Evolutionary conservation across 2,329 filamentous ascomycete species (phyloP).

Genomic region (Ceratocystis papillata): DNA sequence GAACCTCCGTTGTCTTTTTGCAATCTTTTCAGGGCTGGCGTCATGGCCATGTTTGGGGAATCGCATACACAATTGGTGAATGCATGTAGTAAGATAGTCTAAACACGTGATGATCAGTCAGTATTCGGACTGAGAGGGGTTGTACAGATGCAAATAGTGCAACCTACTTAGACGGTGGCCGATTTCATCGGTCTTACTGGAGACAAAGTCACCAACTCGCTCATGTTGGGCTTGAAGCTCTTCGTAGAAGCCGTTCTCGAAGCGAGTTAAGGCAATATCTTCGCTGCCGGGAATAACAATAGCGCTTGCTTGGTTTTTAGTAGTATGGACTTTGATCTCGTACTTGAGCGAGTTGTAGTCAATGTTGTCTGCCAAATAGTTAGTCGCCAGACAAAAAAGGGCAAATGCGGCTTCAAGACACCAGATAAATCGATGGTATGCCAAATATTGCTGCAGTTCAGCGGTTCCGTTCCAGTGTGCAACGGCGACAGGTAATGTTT

Average conservation of each 20-base stretch:
- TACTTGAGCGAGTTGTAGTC: conserved; percentile 82
- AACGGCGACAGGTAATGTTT: not conserved
- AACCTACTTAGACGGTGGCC: conserved; percentile 53
- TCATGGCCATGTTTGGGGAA: conserved; percentile 31
- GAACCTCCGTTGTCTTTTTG: conserved; percentile 42
- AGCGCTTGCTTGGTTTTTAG: conserved; percentile 55
- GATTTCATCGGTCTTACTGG: conserved; percentile 71
- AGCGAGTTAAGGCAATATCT: conserved; percentile 47
- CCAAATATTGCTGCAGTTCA: not conserved
- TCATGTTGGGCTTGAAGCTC: conserved; percentile 66
- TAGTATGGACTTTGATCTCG: conserved; percentile 71
- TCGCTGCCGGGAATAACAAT: conserved; percentile 64
- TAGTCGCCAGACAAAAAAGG: conserved; percentile 9
- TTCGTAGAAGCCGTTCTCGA: conserved; percentile 60
- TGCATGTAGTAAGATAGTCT: conserved; percentile 42
- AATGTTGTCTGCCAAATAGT: conserved; percentile 56
- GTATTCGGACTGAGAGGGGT: conserved; percentile 11
- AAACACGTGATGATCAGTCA: conserved; percentile 25
- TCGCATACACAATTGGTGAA: conserved; percentile 40
- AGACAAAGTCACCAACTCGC: conserved; percentile 66
- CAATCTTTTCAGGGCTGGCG: conserved; percentile 11
- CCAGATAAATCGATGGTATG: not conserved
- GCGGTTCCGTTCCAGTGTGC: not conserved
- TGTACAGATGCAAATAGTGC: not conserved
- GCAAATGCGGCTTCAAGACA: not conserved